These are phyloP conservation scores for Coemansia asiatica DNA, from an alignment of 192 early-diverging fungal genomes.

Conservation along the genomic window DNA sequence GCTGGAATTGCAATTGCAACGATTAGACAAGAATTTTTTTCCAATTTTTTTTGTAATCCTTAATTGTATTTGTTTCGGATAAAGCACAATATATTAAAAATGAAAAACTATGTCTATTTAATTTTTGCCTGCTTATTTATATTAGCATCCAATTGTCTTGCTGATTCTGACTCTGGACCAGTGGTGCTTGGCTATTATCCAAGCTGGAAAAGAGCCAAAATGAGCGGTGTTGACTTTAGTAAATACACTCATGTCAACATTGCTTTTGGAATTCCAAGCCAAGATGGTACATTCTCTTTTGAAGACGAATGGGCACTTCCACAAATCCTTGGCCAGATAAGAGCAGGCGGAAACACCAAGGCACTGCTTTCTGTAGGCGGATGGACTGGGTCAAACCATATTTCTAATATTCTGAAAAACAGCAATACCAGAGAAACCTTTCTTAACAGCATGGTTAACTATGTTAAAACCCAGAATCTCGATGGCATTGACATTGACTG, in stretches of 20 bases:
- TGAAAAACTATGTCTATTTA: slow-evolving; percentile 10
- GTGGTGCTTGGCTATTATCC: slow-evolving; percentile 47
- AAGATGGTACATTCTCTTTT: slow-evolving; percentile 41
- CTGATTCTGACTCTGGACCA: not conserved
- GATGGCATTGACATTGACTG: slow-evolving; percentile 75
- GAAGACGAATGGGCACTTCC: slow-evolving; percentile 38
- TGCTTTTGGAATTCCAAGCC: slow-evolving; percentile 57
- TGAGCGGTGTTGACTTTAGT: slow-evolving; percentile 23
- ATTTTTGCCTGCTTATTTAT: not conserved
- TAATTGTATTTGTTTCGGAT: not conserved
- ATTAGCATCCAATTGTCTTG: not conserved
- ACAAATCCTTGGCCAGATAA: slow-evolving; percentile 52
- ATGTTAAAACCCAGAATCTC: slow-evolving; percentile 50
- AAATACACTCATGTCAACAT: slow-evolving; percentile 74
- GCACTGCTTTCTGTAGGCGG: slow-evolving; percentile 68
- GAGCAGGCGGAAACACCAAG: slow-evolving; percentile 53
- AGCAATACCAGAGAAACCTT: slow-evolving; percentile 31
- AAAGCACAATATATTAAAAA: not conserved
- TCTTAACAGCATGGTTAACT: slow-evolving; percentile 46
- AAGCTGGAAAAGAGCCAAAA: slow-evolving; percentile 35
- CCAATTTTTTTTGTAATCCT: not conserved
- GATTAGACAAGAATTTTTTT: too few species aligned
- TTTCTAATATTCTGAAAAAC: slow-evolving; percentile 53
- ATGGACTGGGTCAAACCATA: slow-evolving; percentile 60
- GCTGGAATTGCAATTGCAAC: not conserved